Base-by-base conservation (phyloP, 2,329 filamentous ascomycete species). In the Colletotrichum sp. region DNA sequence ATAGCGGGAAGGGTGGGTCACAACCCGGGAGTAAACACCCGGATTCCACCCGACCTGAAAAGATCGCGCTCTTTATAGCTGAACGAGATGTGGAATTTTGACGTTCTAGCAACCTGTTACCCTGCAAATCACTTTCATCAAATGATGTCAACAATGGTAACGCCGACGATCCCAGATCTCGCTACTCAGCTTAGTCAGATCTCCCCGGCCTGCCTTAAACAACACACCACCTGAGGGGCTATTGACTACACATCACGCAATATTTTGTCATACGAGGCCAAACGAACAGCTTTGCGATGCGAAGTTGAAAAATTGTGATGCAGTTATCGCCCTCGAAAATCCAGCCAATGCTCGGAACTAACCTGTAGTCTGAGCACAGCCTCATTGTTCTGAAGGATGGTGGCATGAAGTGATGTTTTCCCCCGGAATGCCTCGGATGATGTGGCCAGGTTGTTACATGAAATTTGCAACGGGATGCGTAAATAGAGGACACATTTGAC, bases 221-320 rank as follows among this genome's bases (percentile, higher is more conserved):
- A 44, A 16, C 16, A 44, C 36, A 44, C 36, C 16, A 44, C 36
- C 8, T 44, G 8, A 19, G 19, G 36, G 8, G 36, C 36, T 19
- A 2, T 44, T 44, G 16, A 19, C 16, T 11, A 3, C 36, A 19
- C 16, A 19, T 19, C 8, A 19, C 16, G 36, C 36, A 44, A 44
- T 5, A 19, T 44, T 44, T 44, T 44, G 36, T 16, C 2, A 19
- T 9, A 19, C 36, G 9, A 19, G 19, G 36, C 36, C 0, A 3
- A 8, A 16, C 8, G 0, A 44, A 19, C 36, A 44, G 1, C 4
- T 44, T 44, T 44, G 2, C 36, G 16, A 16, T 2, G 36, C 36
- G 16, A 11, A 44, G 16, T 44, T 44, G 5, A n/a, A 0, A n/a
- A 0, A n/a, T 19, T 2, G 1, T n/a, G 16, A 8, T 19, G 16